These are phyloP conservation scores for Clarireedia sp. DNA, from an alignment of 2,329 filamentous ascomycete genomes.

Conservation along the genomic window DNA sequence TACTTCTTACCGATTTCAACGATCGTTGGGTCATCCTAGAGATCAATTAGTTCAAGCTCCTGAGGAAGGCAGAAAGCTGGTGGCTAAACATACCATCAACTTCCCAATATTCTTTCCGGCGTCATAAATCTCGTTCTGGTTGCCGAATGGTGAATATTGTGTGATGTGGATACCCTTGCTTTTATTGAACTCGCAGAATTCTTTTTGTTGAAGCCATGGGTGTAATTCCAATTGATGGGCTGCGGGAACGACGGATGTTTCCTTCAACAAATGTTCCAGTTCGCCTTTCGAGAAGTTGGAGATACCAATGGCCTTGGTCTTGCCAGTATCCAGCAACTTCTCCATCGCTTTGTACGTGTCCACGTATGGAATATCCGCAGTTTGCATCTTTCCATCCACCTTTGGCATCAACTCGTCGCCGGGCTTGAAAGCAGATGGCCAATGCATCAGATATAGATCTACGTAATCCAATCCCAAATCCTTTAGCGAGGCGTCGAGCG, in stretches of 20 bases:
- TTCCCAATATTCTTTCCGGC: constrained; percentile 47
- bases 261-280: constrained; percentile 31
- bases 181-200: constrained; percentile 43
- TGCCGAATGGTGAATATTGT: constrained; percentile 41
- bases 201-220: constrained; percentile 46
- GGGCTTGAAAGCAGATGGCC: constrained; percentile 74
- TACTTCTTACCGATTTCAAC: constrained; percentile 47
- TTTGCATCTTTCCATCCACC: constrained; percentile 31
- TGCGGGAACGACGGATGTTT: constrained; percentile 41
- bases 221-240: constrained; percentile 56
- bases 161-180: constrained; percentile 44
- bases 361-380: constrained; percentile 46
- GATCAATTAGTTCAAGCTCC: neutral
- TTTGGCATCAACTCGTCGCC: constrained; percentile 36
- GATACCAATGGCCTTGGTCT: constrained; percentile 42
- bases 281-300: constrained; percentile 32
- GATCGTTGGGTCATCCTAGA: constrained; percentile 44
- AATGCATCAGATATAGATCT: constrained; percentile 77
- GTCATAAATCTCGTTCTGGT: constrained; percentile 54
- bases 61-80: too few species aligned
- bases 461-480: constrained; percentile 71
- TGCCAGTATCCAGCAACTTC: constrained; percentile 52
- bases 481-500: constrained; percentile 64
- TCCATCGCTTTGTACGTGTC: constrained; percentile 75
- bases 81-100: constrained; percentile 33